phyloP scores from a whole-genome alignment of 1,284 basidiomycete species.

The Rhodotorula sp. region DNA sequence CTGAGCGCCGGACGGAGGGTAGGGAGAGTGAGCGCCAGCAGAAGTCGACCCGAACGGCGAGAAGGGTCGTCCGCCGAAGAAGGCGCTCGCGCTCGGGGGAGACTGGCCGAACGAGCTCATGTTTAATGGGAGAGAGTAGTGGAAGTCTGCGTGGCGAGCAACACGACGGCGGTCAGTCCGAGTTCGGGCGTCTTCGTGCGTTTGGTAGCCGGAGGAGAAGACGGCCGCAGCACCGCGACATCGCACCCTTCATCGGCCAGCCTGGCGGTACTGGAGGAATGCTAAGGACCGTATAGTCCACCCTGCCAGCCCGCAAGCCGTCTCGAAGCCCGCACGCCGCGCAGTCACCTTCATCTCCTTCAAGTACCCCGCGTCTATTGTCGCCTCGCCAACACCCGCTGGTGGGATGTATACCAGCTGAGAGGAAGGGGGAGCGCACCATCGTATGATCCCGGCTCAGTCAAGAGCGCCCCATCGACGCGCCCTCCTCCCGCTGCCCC shows the following conservation, averaged over 20 bases:
- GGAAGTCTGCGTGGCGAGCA: conserved; percentile 22
- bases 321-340: too few relatives aligned
- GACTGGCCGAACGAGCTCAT: too few relatives aligned
- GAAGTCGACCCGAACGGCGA: background rate
- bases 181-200: background rate
- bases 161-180: background rate
- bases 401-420: background rate
- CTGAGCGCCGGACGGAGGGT: conserved; percentile 3
- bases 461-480: conserved; percentile 10
- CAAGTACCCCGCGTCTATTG: too few relatives aligned
- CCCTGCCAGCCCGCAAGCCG: too few relatives aligned
- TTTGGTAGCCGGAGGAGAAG: background rate
- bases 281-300: too few relatives aligned
- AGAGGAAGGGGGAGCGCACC: background rate
- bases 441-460: conserved; percentile 11
- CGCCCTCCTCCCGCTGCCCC: conserved; percentile 9
- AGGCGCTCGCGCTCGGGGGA: too few relatives aligned
- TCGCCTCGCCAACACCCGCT: background rate
- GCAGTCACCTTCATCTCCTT: too few relatives aligned
- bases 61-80: background rate
- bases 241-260: background rate
- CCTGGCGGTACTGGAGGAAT: too few relatives aligned
- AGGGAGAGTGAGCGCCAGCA: background rate
- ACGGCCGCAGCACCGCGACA: background rate
- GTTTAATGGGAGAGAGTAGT: background rate